Percentiles rank a stretch among this genome's conserved stretches.
Conservation (phyloP, 768 basidiomycete species). For the Boletus rubropictus region DNA sequence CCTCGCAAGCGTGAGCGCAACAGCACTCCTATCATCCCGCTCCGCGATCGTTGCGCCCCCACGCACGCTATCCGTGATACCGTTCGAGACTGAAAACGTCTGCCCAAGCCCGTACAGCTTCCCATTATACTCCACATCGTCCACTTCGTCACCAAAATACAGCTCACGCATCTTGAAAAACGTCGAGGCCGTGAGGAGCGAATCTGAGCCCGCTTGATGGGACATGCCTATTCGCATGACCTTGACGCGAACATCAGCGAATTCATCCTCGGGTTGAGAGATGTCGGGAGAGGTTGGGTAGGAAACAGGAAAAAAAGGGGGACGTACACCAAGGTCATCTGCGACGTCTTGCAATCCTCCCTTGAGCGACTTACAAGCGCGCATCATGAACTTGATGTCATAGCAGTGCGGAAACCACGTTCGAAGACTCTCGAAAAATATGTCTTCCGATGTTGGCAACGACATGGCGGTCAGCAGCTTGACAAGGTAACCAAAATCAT, state of each 20-base stretch:
- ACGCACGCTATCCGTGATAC: slow-evolving; percentile 56
- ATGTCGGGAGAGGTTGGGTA: background rate
- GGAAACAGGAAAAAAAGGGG: background rate
- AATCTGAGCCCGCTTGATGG: slow-evolving; percentile 97
- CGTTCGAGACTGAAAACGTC: slow-evolving; percentile 65
- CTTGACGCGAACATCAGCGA: slow-evolving; percentile 24
- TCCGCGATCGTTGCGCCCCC: slow-evolving; percentile 80
- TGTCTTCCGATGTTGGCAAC: slow-evolving; percentile 81
- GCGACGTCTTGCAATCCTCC: slow-evolving; percentile 95
- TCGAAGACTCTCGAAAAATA: slow-evolving; percentile 80
- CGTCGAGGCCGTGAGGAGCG: slow-evolving; percentile 83
- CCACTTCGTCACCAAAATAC: slow-evolving; percentile 87
- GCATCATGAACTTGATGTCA: slow-evolving; percentile 97
- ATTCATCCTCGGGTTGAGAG: background rate
- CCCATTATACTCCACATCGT: slow-evolving; percentile 76
- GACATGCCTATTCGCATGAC: slow-evolving; percentile 84
- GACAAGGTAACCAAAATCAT: slow-evolving; percentile 98
- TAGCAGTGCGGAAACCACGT: slow-evolving; percentile 96
- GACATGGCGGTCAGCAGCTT: slow-evolving; percentile 85
- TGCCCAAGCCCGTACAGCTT: slow-evolving; percentile 81
- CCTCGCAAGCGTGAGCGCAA: slow-evolving; percentile 24
- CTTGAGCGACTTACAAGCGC: slow-evolving; percentile 70
- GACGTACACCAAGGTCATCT: slow-evolving; percentile 84
- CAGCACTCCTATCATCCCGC: slow-evolving; percentile 56
- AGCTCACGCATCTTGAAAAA: slow-evolving; percentile 95